phyloP scores from a whole-genome alignment of 1,284 basidiomycete genomes.

The Tetrapyrgos nigripes region DNA sequence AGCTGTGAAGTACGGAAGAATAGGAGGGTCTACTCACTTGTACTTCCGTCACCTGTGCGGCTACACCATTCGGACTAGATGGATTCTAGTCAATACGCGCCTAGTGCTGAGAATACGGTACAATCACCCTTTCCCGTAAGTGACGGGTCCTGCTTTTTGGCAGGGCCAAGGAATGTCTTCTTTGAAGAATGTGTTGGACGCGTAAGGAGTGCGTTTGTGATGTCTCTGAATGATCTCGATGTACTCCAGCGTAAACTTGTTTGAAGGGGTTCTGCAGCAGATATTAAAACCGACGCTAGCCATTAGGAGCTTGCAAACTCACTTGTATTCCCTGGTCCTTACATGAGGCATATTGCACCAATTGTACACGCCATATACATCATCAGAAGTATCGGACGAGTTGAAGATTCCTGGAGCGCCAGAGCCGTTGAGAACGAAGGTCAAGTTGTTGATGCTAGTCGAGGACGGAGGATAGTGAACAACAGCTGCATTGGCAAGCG shows the following conservation, averaged over 20 bases:
- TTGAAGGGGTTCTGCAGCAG: constrained; percentile 35
- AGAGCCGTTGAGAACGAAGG: constrained; percentile 43
- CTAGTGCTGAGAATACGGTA: neutral
- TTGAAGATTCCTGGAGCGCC: constrained; percentile 51
- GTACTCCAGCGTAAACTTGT: constrained; percentile 43
- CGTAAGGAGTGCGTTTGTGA: constrained; percentile 55
- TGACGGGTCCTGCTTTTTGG: constrained; percentile 41
- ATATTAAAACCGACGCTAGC: neutral
- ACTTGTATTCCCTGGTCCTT: constrained; percentile 48
- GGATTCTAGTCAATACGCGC: constrained; percentile 12
- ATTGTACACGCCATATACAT: constrained; percentile 49
- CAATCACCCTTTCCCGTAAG: constrained; percentile 42
- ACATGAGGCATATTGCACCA: constrained; percentile 61
- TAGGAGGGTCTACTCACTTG: constrained; percentile 33
- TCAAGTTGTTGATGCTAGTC: constrained; percentile 47
- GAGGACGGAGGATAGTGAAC: constrained; percentile 43
- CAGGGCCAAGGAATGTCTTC: constrained; percentile 51
- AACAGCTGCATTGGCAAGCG: neutral
- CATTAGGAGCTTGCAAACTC: constrained; percentile 15
- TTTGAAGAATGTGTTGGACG: constrained; percentile 52
- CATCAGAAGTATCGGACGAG: constrained; percentile 42
- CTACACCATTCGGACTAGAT: constrained; percentile 26
- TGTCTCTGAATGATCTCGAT: constrained; percentile 56
- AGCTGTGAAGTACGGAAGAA: neutral
- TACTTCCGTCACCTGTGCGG: constrained; percentile 35